phyloP scores from a whole-genome alignment of 1,284 basidiomycete genomes.

The Tetrapyrgos nigripes region DNA sequence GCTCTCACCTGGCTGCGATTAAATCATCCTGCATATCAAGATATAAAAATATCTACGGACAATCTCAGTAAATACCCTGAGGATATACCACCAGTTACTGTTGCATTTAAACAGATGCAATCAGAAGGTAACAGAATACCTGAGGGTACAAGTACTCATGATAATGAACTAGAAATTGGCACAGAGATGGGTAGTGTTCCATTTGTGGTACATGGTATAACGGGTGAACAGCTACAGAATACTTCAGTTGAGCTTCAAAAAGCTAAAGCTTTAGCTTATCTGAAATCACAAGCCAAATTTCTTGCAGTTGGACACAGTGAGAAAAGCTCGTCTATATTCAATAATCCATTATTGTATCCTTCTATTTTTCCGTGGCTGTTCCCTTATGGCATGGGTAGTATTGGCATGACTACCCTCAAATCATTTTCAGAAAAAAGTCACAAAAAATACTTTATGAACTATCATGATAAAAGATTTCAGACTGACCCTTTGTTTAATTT shows the following conservation, averaged over 20 bases:
- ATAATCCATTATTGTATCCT: too few relatives aligned
- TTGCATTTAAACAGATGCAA: constrained; percentile 29
- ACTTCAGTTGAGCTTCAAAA: constrained; percentile 26
- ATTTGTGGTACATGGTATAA: constrained; percentile 37
- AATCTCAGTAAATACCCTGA: constrained; percentile 38
- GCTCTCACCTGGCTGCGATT: constrained; percentile 45
- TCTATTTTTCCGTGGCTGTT: too few relatives aligned
- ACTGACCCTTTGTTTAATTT: too few relatives aligned
- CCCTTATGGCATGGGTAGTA: too few relatives aligned
- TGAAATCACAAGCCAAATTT: constrained; percentile 23
- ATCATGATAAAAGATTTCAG: too few relatives aligned
- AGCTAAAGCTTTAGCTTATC: constrained; percentile 26
- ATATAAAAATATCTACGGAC: constrained; percentile 40
- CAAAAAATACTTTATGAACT: too few relatives aligned
- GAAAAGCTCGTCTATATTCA: constrained; percentile 22
- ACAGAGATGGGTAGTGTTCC: too few relatives aligned
- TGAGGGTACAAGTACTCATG: constrained; percentile 23
- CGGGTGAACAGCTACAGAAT: constrained; percentile 24
- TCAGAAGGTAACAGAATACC: constrained; percentile 21
- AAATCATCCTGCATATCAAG: constrained; percentile 43
- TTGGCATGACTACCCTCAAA: too few relatives aligned
- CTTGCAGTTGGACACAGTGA: constrained; percentile 27
- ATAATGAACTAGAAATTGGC: constrained; percentile 33
- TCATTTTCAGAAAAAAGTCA: too few relatives aligned
- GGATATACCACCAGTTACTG: constrained; percentile 32